phyloP scores from a whole-genome alignment of 2,329 filamentous ascomycete genomes.

The Neurospora sp. region DNA sequence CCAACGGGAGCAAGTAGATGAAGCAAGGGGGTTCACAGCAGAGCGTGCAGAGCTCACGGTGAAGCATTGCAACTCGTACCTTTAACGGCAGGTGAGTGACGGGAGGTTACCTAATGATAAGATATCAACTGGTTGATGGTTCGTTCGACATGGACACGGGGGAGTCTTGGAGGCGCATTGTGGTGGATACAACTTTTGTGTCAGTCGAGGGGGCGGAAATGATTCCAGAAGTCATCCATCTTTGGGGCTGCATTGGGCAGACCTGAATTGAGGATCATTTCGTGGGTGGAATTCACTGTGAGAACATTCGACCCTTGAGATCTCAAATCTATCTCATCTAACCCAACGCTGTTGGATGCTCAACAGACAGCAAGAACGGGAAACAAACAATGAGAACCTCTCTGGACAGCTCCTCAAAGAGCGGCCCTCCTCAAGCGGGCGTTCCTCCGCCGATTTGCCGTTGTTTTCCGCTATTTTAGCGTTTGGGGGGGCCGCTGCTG shows the following conservation, averaged over 20 bases:
- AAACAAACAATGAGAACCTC: background rate
- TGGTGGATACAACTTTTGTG: background rate
- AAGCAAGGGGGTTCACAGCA: background rate
- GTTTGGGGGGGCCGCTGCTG: background rate
- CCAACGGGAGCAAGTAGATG: background rate
- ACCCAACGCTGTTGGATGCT: too few species aligned
- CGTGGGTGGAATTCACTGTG: too few species aligned
- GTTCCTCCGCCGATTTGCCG: background rate
- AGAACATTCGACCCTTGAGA: too few species aligned
- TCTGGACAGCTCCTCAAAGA: background rate
- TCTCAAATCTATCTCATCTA: too few species aligned
- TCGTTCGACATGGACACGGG: background rate
- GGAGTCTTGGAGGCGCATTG: background rate
- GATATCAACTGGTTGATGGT: background rate
- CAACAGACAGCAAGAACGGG: too few species aligned
- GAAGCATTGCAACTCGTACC: background rate
- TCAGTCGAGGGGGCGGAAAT: background rate
- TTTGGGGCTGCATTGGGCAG: too few species aligned
- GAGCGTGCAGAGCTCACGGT: background rate
- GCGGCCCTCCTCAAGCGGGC: background rate
- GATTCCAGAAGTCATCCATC: too few species aligned
- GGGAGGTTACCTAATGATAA: background rate
- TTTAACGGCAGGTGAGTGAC: background rate
- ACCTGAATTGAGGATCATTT: too few species aligned
- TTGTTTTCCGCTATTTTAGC: background rate